Evolutionary conservation across 2,329 filamentous ascomycete species (phyloP).

Genomic region (Penicillium vulpinum): DNA sequence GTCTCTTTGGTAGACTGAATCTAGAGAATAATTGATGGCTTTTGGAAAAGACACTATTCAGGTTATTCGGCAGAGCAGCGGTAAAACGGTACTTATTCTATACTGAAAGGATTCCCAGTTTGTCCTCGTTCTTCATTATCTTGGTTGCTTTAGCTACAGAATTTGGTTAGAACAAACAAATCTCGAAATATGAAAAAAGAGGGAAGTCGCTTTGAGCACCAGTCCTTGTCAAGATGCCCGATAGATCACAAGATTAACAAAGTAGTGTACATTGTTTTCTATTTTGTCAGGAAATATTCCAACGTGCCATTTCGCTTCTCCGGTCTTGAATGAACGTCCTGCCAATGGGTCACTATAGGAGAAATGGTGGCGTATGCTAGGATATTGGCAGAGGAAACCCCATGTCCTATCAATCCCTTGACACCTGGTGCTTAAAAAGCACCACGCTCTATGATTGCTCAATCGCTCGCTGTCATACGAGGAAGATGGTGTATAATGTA

Average conservation of each 20-base stretch:
- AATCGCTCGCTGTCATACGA: neutral
- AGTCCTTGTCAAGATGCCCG: neutral
- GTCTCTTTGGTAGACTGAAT: neutral
- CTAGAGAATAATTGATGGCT: neutral
- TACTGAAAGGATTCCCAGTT: too few species aligned
- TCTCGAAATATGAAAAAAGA: neutral
- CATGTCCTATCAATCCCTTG: neutral
- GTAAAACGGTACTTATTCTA: neutral
- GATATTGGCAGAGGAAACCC: neutral
- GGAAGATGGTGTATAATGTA: neutral
- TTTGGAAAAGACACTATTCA: neutral
- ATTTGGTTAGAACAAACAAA: neutral
- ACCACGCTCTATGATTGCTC: neutral
- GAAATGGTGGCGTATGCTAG: neutral
- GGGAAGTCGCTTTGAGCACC: neutral
- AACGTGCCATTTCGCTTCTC: neutral
- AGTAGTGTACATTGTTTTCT: neutral
- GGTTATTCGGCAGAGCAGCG: neutral
- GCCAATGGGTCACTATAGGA: neutral
- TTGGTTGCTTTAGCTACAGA: neutral
- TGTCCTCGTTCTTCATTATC: neutral
- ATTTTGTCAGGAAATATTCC: too few species aligned
- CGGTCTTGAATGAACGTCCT: neutral
- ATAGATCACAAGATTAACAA: neutral
- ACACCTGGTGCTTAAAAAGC: neutral